Conservation (phyloP, 2,329 filamentous ascomycete species). For the Colletotrichum echinochloae region DNA sequence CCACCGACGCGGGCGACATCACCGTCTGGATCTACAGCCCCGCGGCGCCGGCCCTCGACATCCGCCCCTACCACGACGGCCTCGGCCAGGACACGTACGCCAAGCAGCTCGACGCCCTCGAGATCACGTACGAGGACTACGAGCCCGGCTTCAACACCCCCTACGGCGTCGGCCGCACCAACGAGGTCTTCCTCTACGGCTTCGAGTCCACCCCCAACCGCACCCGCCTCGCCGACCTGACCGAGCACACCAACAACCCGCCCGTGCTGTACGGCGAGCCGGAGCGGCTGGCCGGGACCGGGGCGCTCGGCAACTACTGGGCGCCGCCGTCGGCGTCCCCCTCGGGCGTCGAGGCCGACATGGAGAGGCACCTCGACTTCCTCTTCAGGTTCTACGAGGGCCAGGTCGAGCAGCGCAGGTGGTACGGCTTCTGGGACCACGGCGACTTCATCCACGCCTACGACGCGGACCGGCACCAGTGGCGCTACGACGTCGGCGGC, state of each 20-base stretch:
- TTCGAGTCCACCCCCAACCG: conserved; percentile 65
- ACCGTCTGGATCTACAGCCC: conserved; percentile 73
- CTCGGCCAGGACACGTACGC: conserved; percentile 66
- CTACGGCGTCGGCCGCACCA: conserved; percentile 69
- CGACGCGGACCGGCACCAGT: conserved; percentile 67
- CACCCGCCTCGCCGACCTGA: conserved; percentile 58
- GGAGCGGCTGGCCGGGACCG: conserved; percentile 62
- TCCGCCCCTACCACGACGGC: conserved; percentile 69
- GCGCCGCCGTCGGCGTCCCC: conserved; percentile 46
- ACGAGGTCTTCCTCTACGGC: conserved; percentile 65
- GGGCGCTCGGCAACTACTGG: conserved; percentile 69
- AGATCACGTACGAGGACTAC: conserved; percentile 74
- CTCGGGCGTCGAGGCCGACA: conserved; percentile 49
- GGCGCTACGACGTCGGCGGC: conserved; percentile 73
- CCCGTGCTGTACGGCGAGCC: conserved; percentile 63
- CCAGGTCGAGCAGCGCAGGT: conserved; percentile 67
- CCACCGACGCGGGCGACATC: conserved; percentile 61
- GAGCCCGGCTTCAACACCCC: conserved; percentile 67
- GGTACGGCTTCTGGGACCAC: conserved; percentile 74
- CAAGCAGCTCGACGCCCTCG: conserved; percentile 69
- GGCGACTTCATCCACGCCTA: conserved; percentile 75
- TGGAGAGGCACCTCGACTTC: conserved; percentile 67
- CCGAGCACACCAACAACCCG: conserved; percentile 61
- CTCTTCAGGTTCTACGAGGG: conserved; percentile 66
- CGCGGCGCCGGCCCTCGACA: conserved; percentile 65